phyloP scores from a whole-genome alignment of 208 protist species.

The Crithidia acanthocephali region DNA sequence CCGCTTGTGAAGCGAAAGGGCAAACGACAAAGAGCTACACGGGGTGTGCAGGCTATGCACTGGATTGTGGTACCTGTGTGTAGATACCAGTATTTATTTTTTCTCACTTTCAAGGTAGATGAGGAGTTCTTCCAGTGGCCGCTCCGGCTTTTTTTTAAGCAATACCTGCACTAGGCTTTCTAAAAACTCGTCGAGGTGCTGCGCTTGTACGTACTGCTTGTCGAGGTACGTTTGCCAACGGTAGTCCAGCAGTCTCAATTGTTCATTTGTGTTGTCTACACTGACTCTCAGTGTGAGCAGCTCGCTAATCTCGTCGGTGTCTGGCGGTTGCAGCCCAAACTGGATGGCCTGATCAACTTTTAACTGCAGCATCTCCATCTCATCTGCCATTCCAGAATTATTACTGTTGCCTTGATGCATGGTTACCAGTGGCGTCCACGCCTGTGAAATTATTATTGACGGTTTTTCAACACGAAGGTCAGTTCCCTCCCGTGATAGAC shows the following conservation, averaged over 20 bases:
- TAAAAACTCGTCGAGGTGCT: conserved; percentile 57
- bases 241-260: conserved; percentile 56
- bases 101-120: conserved; percentile 40
- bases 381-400: conserved; percentile 12
- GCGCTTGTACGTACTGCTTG: conserved; percentile 50
- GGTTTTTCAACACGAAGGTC: not conserved
- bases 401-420: conserved; percentile 3
- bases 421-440: not conserved
- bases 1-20: no score
- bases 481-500: no score
- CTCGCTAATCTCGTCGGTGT: conserved; percentile 35
- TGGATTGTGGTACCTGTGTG: no score
- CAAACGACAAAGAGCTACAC: no score
- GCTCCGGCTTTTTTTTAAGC: conserved; percentile 49
- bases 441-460: not conserved
- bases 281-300: conserved; percentile 23
- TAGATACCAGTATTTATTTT: no score
- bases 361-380: conserved; percentile 23
- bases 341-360: conserved; percentile 41
- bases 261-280: conserved; percentile 36
- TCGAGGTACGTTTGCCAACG: conserved; percentile 64
- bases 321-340: conserved; percentile 18
- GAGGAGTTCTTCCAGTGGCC: conserved; percentile 57
- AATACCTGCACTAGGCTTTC: conserved; percentile 47
- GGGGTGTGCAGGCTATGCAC: no score